These are phyloP conservation scores for Chalciporus sp. DNA, from an alignment of 1,284 basidiomycete genomes.

Conservation along the genomic window DNA sequence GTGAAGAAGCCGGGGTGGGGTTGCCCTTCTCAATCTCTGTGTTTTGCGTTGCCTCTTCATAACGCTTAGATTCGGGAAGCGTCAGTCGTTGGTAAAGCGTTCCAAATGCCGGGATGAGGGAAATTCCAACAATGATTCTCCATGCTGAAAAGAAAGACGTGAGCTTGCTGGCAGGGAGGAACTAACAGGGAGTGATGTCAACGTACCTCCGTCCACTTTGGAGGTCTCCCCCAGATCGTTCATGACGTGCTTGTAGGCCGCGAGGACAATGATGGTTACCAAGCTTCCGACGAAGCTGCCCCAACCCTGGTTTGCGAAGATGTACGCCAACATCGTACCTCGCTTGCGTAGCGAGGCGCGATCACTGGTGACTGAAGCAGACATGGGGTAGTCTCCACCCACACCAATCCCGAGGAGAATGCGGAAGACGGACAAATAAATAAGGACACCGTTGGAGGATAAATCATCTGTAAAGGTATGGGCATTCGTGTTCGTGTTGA, in stretches of 20 bases:
- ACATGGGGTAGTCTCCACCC: slow-evolving; percentile 86
- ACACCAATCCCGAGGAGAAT: slow-evolving; percentile 77
- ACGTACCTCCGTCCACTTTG: slow-evolving; percentile 66
- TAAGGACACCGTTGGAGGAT: slow-evolving; percentile 49
- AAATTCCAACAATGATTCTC: slow-evolving; percentile 55
- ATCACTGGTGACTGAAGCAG: slow-evolving; percentile 68
- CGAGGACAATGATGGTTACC: slow-evolving; percentile 69
- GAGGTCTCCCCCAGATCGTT: slow-evolving; percentile 54
- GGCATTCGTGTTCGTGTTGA: neutral
- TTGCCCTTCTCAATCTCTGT: slow-evolving; percentile 29
- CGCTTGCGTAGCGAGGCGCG: slow-evolving; percentile 69
- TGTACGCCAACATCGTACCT: slow-evolving; percentile 73
- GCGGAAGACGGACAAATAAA: slow-evolving; percentile 67
- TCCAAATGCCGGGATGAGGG: slow-evolving; percentile 59
- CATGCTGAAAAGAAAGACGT: slow-evolving; percentile 43
- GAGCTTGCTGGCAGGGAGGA: neutral
- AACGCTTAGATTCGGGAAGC: slow-evolving; percentile 70
- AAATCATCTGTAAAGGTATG: slow-evolving; percentile 32
- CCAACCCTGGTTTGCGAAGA: slow-evolving; percentile 79
- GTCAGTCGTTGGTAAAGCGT: slow-evolving; percentile 78
- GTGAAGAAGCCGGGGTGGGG: slow-evolving; percentile 13
- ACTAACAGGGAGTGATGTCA: neutral
- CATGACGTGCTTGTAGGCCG: slow-evolving; percentile 69
- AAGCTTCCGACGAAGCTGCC: slow-evolving; percentile 69
- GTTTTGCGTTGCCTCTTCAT: slow-evolving; percentile 43